Evolutionary conservation across 441 rosid genomes (phyloP).

Genomic region (Arabidopsis lyrata): DNA sequence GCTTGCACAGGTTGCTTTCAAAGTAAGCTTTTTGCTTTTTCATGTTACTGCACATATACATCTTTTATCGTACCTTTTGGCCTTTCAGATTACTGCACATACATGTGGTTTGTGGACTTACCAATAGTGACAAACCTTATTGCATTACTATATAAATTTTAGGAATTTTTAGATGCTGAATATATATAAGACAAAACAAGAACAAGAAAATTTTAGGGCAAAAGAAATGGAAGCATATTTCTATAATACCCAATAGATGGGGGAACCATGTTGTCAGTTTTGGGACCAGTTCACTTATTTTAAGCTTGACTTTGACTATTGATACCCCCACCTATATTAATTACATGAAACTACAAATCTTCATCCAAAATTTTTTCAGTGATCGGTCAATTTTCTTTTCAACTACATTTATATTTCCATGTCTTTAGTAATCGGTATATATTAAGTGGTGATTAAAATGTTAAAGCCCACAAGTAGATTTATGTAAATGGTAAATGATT

Average conservation of each 20-base stretch:
- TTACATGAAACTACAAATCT: constrained; percentile 5
- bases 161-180: not conserved
- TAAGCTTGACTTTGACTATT: constrained; percentile 36
- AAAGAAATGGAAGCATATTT: constrained; percentile 3
- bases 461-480: not conserved
- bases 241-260: not conserved
- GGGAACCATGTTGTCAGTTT: constrained; percentile 29
- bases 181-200: constrained; percentile 4
- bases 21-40: constrained; percentile 16
- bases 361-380: constrained; percentile 1
- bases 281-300: constrained; percentile 42
- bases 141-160: not conserved
- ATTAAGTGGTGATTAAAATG: not conserved
- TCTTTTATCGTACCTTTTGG: not conserved
- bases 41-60: constrained; percentile 7
- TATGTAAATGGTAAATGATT: not conserved
- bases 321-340: constrained; percentile 26
- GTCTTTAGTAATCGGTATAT: not conserved
- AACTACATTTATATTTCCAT: constrained; percentile 19
- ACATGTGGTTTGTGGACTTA: not conserved
- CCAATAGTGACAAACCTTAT: constrained; percentile 23
- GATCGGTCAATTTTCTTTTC: constrained; percentile 29
- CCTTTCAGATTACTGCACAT: constrained; percentile 25
- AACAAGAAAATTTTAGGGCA: not conserved
- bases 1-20: constrained; percentile 38